Conservation (phyloP, 495 filamentous ascomycete species). For the Neurospora hispaniola region DNA sequence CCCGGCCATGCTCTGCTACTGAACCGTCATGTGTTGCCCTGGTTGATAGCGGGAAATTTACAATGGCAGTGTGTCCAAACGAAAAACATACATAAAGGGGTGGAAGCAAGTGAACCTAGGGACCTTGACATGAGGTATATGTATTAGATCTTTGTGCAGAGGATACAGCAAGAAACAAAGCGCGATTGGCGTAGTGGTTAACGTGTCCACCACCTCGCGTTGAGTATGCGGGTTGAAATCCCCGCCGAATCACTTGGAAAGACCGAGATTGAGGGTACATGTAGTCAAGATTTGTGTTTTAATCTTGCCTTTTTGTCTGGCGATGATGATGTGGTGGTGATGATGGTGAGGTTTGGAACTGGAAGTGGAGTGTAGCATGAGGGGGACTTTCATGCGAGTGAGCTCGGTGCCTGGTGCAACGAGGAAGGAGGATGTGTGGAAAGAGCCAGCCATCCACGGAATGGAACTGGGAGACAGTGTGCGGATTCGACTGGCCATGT, state of each 20-base stretch:
- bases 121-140: neutral
- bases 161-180: neutral
- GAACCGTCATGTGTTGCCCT: too few relatives aligned
- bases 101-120: neutral
- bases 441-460: too few relatives aligned
- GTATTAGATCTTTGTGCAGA: neutral
- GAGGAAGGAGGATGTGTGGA: neutral
- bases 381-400: neutral
- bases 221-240: neutral
- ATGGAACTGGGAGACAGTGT: too few relatives aligned
- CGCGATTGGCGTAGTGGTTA: neutral
- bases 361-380: neutral
- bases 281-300: neutral
- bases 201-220: neutral
- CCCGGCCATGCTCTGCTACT: too few relatives aligned
- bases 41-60: too few relatives aligned
- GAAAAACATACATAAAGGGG: too few relatives aligned
- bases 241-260: neutral
- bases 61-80: too few relatives aligned
- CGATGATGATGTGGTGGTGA: neutral
- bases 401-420: neutral
- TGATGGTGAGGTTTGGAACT: neutral
- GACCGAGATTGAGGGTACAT: neutral
- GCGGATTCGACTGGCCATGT: too few relatives aligned
- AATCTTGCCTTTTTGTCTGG: neutral